These are phyloP conservation scores for Mycena latifolia DNA, from an alignment of 768 basidiomycete genomes.

Conservation along the genomic window DNA sequence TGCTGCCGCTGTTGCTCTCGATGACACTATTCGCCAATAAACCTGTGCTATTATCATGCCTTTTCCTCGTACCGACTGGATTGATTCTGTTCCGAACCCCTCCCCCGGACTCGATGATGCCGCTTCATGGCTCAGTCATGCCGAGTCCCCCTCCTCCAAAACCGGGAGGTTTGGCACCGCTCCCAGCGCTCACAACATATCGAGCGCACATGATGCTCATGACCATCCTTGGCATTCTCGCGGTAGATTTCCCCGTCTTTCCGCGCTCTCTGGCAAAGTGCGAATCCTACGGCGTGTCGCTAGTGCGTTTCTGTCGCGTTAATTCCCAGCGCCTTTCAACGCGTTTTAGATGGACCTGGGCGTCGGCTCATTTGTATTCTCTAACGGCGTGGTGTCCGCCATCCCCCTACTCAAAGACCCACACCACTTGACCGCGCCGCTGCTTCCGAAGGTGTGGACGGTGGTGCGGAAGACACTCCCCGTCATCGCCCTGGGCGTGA, in stretches of 20 bases:
- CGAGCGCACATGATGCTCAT: constrained; percentile 96
- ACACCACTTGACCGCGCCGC: constrained; percentile 59
- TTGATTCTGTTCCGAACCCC: constrained; percentile 60
- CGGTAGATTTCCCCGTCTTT: constrained; percentile 95
- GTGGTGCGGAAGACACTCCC: constrained; percentile 74
- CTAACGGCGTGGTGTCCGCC: constrained; percentile 93
- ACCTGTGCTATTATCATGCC: constrained; percentile 63
- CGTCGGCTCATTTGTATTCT: constrained; percentile 97
- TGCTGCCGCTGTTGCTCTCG: constrained; percentile 83
- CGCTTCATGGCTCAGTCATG: constrained; percentile 48
- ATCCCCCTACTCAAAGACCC: constrained; percentile 81
- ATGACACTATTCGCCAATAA: constrained; percentile 80
- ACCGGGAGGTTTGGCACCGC: constrained; percentile 49
- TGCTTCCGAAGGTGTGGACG: constrained; percentile 62
- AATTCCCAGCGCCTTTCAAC: not conserved
- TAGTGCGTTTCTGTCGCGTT: constrained; percentile 64
- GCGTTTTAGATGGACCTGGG: constrained; percentile 92
- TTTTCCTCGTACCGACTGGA: constrained; percentile 60
- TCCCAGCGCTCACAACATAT: constrained; percentile 88
- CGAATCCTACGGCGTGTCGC: constrained; percentile 93
- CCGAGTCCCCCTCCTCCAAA: not conserved
- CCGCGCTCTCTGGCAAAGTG: constrained; percentile 92
- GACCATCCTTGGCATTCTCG: constrained; percentile 91
- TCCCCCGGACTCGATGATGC: constrained; percentile 56
- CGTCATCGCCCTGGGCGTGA: constrained; percentile 77